Conservation (phyloP, 208 protist genomes). For the Leishmania braziliensis region DNA sequence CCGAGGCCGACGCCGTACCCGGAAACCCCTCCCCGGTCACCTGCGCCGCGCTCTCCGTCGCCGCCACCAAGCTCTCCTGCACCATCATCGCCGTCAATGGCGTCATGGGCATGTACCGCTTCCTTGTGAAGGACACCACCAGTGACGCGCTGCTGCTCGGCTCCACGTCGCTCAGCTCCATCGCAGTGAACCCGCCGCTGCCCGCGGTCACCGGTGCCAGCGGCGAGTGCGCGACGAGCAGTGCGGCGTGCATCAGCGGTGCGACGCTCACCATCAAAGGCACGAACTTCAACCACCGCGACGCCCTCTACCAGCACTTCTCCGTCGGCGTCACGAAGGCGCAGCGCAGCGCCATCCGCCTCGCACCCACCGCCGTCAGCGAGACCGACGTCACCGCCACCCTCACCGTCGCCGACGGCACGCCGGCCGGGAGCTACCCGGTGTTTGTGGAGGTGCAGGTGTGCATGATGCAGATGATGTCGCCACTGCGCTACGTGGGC, state of each 20-base stretch:
- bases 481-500: constrained; percentile 28
- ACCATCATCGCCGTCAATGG: constrained; percentile 21
- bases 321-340: constrained; percentile 26
- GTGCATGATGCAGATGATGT: constrained; percentile 32
- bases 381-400: constrained; percentile 13
- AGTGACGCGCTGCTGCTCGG: constrained; percentile 29
- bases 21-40: constrained; percentile 11
- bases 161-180: constrained; percentile 19
- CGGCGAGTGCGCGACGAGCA: constrained; percentile 36
- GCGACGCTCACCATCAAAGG: constrained; percentile 26
- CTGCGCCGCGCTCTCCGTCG: constrained; percentile 10
- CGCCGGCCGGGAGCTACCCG: constrained; percentile 23
- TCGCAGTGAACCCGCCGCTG: constrained; percentile 38
- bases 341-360: constrained; percentile 25
- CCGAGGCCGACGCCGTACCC: neutral
- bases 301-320: constrained; percentile 31
- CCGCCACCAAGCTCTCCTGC: constrained; percentile 33
- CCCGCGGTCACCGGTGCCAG: constrained; percentile 26
- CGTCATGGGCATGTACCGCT: constrained; percentile 42
- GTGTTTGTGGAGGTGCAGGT: constrained; percentile 36
- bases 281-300: constrained; percentile 36
- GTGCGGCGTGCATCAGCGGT: constrained; percentile 30
- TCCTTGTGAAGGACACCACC: constrained; percentile 32
- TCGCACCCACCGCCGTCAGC: constrained; percentile 14
- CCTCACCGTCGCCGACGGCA: constrained; percentile 9